Evolutionary conservation across 495 filamentous ascomycete genomes (phyloP).

Genomic region (Daldinia bambusicola): DNA sequence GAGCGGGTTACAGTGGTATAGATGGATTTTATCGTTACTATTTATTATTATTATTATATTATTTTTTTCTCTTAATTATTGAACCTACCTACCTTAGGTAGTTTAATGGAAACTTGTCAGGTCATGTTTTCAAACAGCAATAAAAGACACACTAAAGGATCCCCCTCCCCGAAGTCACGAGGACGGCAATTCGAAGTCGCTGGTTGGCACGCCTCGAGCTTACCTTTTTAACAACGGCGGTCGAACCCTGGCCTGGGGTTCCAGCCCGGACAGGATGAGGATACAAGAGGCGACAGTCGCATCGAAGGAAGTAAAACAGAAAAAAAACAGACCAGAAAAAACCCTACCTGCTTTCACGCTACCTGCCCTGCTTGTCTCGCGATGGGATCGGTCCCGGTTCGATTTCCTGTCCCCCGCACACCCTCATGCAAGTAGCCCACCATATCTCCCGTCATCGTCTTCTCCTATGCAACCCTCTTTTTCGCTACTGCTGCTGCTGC

Average conservation of each 20-base stretch:
- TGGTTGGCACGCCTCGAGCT: constrained; percentile 34
- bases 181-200: constrained; percentile 35
- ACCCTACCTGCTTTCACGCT: constrained; percentile 11
- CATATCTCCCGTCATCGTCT: constrained; percentile 46
- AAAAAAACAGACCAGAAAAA: constrained; percentile 9
- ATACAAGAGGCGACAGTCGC: constrained; percentile 29
- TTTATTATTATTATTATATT: neutral
- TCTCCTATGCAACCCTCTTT: constrained; percentile 46
- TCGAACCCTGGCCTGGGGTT: constrained; percentile 11
- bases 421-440: constrained; percentile 48
- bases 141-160: constrained; percentile 27
- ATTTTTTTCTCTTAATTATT: no score
- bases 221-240: constrained; percentile 7
- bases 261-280: constrained; percentile 21
- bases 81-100: neutral
- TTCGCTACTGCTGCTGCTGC: neutral
- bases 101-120: constrained; percentile 35
- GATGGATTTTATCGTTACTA: constrained; percentile 34
- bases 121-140: constrained; percentile 13
- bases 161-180: constrained; percentile 36
- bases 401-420: constrained; percentile 50
- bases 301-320: constrained; percentile 10
- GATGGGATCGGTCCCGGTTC: constrained; percentile 47
- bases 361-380: constrained; percentile 38
- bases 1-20: constrained; percentile 42